A percentile compares a stretch with the other conserved stretches of the same genome.
phyloP scores from a whole-genome alignment of 2,329 filamentous ascomycete species.

The Macroventuria anomochaeta region DNA sequence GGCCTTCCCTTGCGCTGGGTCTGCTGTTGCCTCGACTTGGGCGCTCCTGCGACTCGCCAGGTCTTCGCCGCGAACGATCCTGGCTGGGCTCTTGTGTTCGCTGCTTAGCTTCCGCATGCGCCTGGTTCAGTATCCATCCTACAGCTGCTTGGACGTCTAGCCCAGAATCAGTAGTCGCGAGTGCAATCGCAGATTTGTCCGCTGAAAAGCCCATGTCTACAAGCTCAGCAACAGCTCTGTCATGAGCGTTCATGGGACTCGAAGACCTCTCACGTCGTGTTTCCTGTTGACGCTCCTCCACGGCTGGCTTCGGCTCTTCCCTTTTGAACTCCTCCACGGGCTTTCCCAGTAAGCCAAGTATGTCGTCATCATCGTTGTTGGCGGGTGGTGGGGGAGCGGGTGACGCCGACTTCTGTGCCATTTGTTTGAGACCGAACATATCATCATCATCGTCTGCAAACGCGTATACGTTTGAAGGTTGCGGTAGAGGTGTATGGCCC shows the following conservation, averaged over 20 bases:
- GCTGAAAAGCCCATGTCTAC: conserved; percentile 93
- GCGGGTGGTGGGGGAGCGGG: conserved; percentile 29
- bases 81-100: conserved; percentile 59
- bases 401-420: conserved; percentile 56
- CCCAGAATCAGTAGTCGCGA: conserved; percentile 80
- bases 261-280: conserved; percentile 26
- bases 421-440: conserved; percentile 78
- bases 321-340: conserved; percentile 61
- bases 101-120: conserved; percentile 81
- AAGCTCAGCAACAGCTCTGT: conserved; percentile 83
- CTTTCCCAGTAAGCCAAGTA: conserved; percentile 66
- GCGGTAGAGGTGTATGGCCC: conserved; percentile 37
- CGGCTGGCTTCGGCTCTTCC: conserved; percentile 24
- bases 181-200: conserved; percentile 79
- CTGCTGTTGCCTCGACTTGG: conserved; percentile 33
- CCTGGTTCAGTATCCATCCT: conserved; percentile 87
- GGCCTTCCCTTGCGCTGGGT: conserved; percentile 40
- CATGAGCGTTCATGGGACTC: conserved; percentile 61
- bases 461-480: conserved; percentile 22
- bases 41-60: conserved; percentile 35
- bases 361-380: conserved; percentile 61
- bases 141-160: conserved; percentile 85
- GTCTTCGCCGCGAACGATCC: conserved; percentile 33
- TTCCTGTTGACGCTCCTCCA: conserved; percentile 11
- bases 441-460: conserved; percentile 75